Base-by-base conservation (phyloP, 2,329 filamentous ascomycete genomes). In the Tolypocladium album region DNA sequence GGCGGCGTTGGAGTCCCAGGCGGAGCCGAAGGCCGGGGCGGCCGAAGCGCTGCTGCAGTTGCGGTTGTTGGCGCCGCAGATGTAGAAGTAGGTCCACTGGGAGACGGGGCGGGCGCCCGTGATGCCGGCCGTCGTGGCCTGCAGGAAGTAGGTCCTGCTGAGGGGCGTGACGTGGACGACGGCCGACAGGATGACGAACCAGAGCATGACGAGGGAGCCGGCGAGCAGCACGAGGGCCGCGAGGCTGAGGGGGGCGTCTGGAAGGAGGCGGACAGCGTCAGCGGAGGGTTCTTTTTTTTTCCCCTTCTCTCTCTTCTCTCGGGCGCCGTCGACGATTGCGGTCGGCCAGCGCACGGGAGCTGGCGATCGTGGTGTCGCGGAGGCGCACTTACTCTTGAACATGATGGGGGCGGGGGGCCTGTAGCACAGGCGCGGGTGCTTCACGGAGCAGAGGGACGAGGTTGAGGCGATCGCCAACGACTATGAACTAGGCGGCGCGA, bases 21-120 rank as follows among this genome's bases (percentile, higher is more conserved):
- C 94, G 73, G 87, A 88, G 80, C 89, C 80, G 79, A 94, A 70
- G 75, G 90, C 76, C 71, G 88, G 68, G 74, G 86, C 88, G 24
- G 86, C 80, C 22, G 84, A 81, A 3, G 83, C 73, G 1, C 68
- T 68, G 62, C 85, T 82, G 75, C 91, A 97, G 74, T 88, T 75
- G 58, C 78, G 79, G 70, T 86, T 83, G 63, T 76, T 76, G 38
- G 78, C 78, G 58, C 86, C 84, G 76, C 92, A 96, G 63, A 95
- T 79, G 72, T 89, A 87, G 80, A 95, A 94, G 76, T 88, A 96
- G 42, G 92, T 95, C 93, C 93, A 97, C 76, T 93, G 87, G 15
- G 90, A 87, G 22, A 82, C 67, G 57, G 79, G 63, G 58, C 87
- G 83, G 15, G 90, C 87, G 56, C 87, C 86, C 3, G 82, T 78